These are phyloP conservation scores for Bertia moriformis DNA, from an alignment of 2,329 filamentous ascomycete species.

Conservation along the genomic window DNA sequence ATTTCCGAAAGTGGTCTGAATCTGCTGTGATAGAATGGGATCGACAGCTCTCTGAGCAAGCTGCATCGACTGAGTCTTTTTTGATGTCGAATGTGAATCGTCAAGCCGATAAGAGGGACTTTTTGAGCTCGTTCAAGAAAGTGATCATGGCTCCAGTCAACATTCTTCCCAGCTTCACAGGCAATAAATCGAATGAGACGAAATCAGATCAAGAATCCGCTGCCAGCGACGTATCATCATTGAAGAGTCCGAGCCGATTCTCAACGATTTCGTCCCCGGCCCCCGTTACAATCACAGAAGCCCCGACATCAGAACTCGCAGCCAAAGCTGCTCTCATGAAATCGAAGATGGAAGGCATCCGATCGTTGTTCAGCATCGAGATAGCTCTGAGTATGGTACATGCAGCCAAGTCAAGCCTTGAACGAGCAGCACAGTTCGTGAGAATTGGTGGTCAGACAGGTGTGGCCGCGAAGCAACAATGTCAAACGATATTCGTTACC, in stretches of 20 bases:
- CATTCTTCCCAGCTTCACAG: slow-evolving; percentile 56
- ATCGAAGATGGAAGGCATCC: slow-evolving; percentile 82
- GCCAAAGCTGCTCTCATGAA: slow-evolving; percentile 98
- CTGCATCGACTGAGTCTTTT: slow-evolving; percentile 79
- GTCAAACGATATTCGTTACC: slow-evolving; percentile 73
- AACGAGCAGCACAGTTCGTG: slow-evolving; percentile 72
- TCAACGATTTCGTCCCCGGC: slow-evolving; percentile 10
- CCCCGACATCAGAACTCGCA: slow-evolving; percentile 74
- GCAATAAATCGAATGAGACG: slow-evolving; percentile 38
- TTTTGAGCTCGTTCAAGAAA: slow-evolving; percentile 90
- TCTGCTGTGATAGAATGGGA: slow-evolving; percentile 75
- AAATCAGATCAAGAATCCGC: slow-evolving; percentile 18
- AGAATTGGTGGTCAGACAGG: slow-evolving; percentile 66
- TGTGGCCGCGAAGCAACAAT: slow-evolving; percentile 74
- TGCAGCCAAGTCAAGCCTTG: slow-evolving; percentile 72
- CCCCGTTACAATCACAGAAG: background rate
- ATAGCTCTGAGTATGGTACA: slow-evolving; percentile 83
- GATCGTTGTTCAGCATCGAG: slow-evolving; percentile 89
- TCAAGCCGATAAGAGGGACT: slow-evolving; percentile 91
- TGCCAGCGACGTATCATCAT: slow-evolving; percentile 6
- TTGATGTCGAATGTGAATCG: slow-evolving; percentile 92
- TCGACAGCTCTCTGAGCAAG: slow-evolving; percentile 78
- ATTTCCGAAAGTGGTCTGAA: slow-evolving; percentile 66
- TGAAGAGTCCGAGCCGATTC: slow-evolving; percentile 9
- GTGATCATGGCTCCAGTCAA: slow-evolving; percentile 98